These are phyloP conservation scores for Colletotrichum camelliae DNA, from an alignment of 2,329 filamentous ascomycete species.

Conservation along the genomic window DNA sequence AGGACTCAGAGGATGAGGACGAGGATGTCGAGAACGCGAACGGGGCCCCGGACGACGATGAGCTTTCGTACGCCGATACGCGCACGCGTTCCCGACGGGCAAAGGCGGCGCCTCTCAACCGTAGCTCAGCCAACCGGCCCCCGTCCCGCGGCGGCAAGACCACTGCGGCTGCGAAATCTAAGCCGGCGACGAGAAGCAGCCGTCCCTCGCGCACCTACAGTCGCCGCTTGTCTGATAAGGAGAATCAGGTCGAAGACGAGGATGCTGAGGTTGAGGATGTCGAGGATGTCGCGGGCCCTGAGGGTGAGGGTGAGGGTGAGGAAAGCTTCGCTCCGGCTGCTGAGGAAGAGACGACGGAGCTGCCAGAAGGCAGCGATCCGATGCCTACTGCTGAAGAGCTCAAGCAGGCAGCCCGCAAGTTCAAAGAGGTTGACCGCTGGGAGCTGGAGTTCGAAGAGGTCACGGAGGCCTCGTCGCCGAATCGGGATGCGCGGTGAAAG, in stretches of 20 bases:
- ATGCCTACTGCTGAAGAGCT: constrained; percentile 56
- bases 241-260: constrained; percentile 52
- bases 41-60: constrained; percentile 60
- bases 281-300: constrained; percentile 1
- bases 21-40: constrained; percentile 54
- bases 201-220: constrained; percentile 51
- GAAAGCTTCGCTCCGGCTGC: constrained; percentile 45
- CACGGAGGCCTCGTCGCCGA: constrained; percentile 59
- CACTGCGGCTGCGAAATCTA: constrained; percentile 20
- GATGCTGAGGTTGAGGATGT: constrained; percentile 36
- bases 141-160: constrained; percentile 26
- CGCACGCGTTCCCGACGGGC: constrained; percentile 38
- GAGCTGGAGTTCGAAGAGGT: constrained; percentile 71
- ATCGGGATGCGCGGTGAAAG: constrained; percentile 52
- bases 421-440: constrained; percentile 73
- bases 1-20: constrained; percentile 52
- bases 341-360: constrained; percentile 48
- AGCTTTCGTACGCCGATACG: constrained; percentile 53
- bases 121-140: constrained; percentile 28
- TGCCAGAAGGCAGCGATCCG: constrained; percentile 25
- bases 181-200: constrained; percentile 23
- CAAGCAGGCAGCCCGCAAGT: constrained; percentile 65
- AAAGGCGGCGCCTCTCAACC: constrained; percentile 33
- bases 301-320: constrained; percentile 29
- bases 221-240: constrained; percentile 59